These are phyloP conservation scores for Psophocarpus tetragonolobus DNA, from an alignment of 306 rosid species.

Conservation along the genomic window DNA sequence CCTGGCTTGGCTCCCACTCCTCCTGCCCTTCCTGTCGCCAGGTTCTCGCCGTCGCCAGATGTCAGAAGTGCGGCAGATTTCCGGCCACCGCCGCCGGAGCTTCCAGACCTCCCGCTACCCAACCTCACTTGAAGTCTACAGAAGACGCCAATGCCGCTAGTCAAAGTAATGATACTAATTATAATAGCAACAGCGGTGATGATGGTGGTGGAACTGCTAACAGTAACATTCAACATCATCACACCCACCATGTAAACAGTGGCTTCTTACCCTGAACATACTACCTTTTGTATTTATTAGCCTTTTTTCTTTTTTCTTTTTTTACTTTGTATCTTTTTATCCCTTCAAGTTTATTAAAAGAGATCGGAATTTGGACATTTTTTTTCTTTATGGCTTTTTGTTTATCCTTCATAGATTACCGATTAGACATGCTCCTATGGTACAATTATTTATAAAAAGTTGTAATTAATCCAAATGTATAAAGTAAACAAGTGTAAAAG, in stretches of 20 bases:
- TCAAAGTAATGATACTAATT: background rate
- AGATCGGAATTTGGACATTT: slow-evolving; percentile 26
- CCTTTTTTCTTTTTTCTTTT: background rate
- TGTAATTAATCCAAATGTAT: background rate
- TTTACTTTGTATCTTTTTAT: background rate
- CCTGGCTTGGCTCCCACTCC: slow-evolving; percentile 76
- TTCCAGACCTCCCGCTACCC: background rate
- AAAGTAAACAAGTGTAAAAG: background rate
- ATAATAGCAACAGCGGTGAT: background rate
- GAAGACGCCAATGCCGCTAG: slow-evolving; percentile 39
- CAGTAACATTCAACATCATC: background rate
- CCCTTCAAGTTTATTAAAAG: slow-evolving; percentile 13
- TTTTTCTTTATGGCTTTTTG: background rate
- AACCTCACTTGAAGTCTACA: slow-evolving; percentile 37
- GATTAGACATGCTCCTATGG: background rate
- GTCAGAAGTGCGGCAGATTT: slow-evolving; percentile 73
- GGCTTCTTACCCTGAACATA: slow-evolving; percentile 49
- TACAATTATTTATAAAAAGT: background rate
- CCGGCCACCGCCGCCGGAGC: slow-evolving; percentile 46
- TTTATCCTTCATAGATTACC: background rate
- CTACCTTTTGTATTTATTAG: slow-evolving; percentile 25
- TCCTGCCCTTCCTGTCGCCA: slow-evolving; percentile 82
- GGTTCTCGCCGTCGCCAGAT: slow-evolving; percentile 56
- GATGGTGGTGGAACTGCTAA: background rate
- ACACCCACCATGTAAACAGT: background rate